Base-by-base conservation (phyloP, 768 basidiomycete species). In the Krasilnikovozyma curviuscula region DNA sequence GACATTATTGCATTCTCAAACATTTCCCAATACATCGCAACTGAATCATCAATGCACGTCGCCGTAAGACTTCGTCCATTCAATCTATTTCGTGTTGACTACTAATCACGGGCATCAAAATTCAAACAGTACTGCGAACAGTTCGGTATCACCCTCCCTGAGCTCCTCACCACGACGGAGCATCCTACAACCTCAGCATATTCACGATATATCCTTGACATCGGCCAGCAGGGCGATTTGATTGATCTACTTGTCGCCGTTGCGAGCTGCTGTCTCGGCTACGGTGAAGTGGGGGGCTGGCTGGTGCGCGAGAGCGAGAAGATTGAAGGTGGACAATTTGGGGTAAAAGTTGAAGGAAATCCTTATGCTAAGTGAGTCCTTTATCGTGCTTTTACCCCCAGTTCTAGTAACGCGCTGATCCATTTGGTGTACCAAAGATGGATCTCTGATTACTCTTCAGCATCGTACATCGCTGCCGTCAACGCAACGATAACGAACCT, bases 251-350 rank as follows among this genome's bases (percentile, higher is more conserved):
- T 79, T n/a, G 77, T 93, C 66, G 80, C 83, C 0, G 70, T 88
- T 1, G 76, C 81, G 9, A 78, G 83, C 7, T 95, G 89, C 60
- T 68, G 91, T 8, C 66, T 91, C 0, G 89, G 88, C 2, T 95
- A 93, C 59, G 88, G 88, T 10, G 83, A 91, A 61, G 83, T 88
- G 0, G 88, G 86, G 1, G 65, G 83, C 33, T 83, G 84, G 78
- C 66, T 95, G n/a, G n/a, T n/a, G n/a, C n/a, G n/a, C n/a, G n/a
- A n/a, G 28, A 72, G 76, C 61, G 73, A 70, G 30, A 70, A 78
- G 50, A 71, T 70, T 1, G 59, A 67, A 30, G 57, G 55, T 33
- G 68, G 65, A 9, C 66, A 67, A 23, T 71, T 68, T 19, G 77
- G 76, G 71, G 72, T 80, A 18, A 57, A 68, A 30, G 59, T 76